A percentile compares a stretch with the other conserved stretches of the same genome.
phyloP scores from a whole-genome alignment of 306 rosid species.

The Alnus rubra region DNA sequence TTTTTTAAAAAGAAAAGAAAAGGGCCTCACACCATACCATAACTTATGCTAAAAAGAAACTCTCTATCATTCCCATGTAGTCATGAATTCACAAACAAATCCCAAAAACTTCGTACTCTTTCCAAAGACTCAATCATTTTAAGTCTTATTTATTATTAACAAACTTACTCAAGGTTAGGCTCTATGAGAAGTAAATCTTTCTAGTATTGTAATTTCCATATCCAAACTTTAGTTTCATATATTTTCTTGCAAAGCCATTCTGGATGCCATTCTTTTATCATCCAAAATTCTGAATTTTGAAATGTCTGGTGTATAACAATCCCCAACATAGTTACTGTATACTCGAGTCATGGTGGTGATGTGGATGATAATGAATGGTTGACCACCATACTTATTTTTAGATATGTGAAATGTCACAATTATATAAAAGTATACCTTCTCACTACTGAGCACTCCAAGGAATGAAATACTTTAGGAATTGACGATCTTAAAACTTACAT shows the following conservation, averaged over 20 bases:
- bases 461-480: not conserved
- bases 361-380: not conserved
- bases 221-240: not conserved
- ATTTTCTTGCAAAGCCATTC: not conserved
- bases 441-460: slow-evolving; percentile 12
- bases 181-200: not conserved
- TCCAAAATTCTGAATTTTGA: not conserved
- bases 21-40: not conserved
- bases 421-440: slow-evolving; percentile 1
- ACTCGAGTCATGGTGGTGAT: not conserved
- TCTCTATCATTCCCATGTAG: not conserved
- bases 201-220: not conserved
- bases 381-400: not conserved
- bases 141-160: not conserved
- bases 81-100: not conserved
- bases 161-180: not conserved
- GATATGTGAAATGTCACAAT: not conserved
- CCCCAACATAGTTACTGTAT: not conserved
- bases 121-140: not conserved
- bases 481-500: slow-evolving; percentile 38
- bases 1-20: not conserved
- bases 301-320: not conserved
- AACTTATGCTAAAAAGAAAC: not conserved
- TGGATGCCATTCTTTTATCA: not conserved
- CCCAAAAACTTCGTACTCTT: not conserved